Evolutionary conservation across 352 stramenopile genomes (phyloP), one percentile per base, ranked within the genome.

Genomic region (Phytophthora rubi): DNA sequence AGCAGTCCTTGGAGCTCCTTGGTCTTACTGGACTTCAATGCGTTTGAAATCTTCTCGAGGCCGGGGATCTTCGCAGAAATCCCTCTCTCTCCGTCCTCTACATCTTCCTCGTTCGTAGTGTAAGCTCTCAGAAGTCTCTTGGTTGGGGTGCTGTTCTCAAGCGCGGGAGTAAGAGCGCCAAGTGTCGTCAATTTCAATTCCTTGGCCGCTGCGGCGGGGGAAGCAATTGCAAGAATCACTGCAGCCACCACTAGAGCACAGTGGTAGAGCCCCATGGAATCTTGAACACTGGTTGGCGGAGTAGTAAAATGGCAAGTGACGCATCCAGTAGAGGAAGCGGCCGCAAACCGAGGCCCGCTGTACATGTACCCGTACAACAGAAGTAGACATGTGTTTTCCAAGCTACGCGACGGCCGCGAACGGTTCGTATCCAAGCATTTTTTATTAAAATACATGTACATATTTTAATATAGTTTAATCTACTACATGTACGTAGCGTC

Each of bases 211-310:
- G 33, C 44, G 47, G 33, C 4, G 13, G 21, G 3, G 5, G 48
- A 30, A 9, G 28, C 33, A 56, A 2, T 64, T 37, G 28, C 30
- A 37, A 64, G 8, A 2, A 64, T 9, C 18, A 64, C 32, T 47
- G 33, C 45, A 48, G 9, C 4, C 32, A 55, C 10, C 45, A 64
- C 23, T 3, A 64, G 44, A 4, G 49, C 16, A 33, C 55, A 23
- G 28, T 49, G 45, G 44, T 49, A 37, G 10, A 56, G 37, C 21
- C 28, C 37, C 57, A 56, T 64, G 30, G 16, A 21, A 21, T 32
- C 23, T 26, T 26, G 23, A 26, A 3, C 23, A 26, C 23, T 26
- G 23, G 23, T 26, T 26, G 23, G 23, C 1, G 23, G 23, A 26
- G 23, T 26, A 26, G 23, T 26, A 26, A 26, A 26, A 26, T 26